Percentiles rank a stretch among this genome's conserved stretches.
Conservation (phyloP, 331 rosid species). For the Malus hybrid region DNA sequence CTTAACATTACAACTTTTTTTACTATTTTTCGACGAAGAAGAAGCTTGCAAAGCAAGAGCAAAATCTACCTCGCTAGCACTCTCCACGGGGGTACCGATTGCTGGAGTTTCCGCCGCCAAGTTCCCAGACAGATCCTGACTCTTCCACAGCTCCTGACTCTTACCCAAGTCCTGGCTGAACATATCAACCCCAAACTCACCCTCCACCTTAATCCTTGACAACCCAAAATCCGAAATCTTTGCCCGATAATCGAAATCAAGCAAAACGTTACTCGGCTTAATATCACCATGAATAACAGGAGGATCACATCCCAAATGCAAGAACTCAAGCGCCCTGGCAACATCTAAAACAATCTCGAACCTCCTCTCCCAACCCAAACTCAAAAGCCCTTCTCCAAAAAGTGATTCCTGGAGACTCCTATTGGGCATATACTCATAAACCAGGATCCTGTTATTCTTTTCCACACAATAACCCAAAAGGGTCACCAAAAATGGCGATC, state of each 20-base stretch:
- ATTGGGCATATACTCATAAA: slow-evolving; percentile 82
- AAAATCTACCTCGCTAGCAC: slow-evolving; percentile 80
- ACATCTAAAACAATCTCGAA: slow-evolving; percentile 65
- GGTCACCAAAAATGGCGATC: slow-evolving; percentile 74
- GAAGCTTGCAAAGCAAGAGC: slow-evolving; percentile 92
- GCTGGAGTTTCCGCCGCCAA: slow-evolving; percentile 60
- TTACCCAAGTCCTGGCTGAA: slow-evolving; percentile 83
- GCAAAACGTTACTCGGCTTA: slow-evolving; percentile 86
- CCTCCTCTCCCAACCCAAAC: slow-evolving; percentile 83
- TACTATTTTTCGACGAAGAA: slow-evolving; percentile 69
- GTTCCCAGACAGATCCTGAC: slow-evolving; percentile 84
- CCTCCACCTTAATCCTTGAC: slow-evolving; percentile 88
- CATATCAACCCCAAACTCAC: slow-evolving; percentile 70
- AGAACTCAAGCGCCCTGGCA: slow-evolving; percentile 74
- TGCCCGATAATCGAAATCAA: slow-evolving; percentile 55
- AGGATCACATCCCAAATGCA: slow-evolving; percentile 88
- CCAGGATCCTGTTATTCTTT: slow-evolving; percentile 59
- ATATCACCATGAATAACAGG: slow-evolving; percentile 93
- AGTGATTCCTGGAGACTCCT: slow-evolving; percentile 85
- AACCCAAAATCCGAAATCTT: slow-evolving; percentile 81
- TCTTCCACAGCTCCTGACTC: slow-evolving; percentile 68
- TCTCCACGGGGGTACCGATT: slow-evolving; percentile 70
- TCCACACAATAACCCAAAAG: slow-evolving; percentile 88
- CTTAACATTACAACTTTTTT: slow-evolving; percentile 38
- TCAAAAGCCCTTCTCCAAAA: slow-evolving; percentile 50